Percentiles rank a stretch among this genome's conserved stretches.
phyloP scores from a whole-genome alignment of 306 rosid species.

The Geum urbanum region DNA sequence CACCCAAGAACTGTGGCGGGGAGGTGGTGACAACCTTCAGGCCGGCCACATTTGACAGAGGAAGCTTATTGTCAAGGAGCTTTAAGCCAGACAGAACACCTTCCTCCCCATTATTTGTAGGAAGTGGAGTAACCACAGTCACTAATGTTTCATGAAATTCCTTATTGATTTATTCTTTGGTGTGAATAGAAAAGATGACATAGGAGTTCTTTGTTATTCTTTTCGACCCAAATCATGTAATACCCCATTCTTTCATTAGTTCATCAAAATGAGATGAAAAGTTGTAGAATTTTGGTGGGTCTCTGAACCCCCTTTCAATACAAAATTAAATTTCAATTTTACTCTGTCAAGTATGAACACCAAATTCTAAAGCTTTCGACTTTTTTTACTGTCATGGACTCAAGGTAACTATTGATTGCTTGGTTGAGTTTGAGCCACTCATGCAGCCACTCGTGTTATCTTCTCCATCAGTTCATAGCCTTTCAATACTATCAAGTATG shows the following conservation, averaged over 20 bases:
- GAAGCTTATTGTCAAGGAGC: conserved; percentile 20
- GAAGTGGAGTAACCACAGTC: conserved; percentile 39
- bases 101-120: conserved; percentile 43
- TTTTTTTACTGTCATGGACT: not conserved
- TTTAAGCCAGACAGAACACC: conserved; percentile 30
- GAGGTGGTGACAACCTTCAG: conserved; percentile 22
- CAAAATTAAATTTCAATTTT: conserved; percentile 24
- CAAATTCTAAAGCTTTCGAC: too few species aligned
- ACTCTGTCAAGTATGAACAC: not conserved
- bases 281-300: conserved; percentile 44
- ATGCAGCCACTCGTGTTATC: not conserved
- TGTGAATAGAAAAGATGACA: conserved; percentile 47
- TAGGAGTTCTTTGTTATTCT: conserved; percentile 41
- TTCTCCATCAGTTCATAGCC: not conserved
- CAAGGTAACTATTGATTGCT: not conserved
- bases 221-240: conserved; percentile 33
- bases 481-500: not conserved
- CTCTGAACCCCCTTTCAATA: conserved; percentile 30
- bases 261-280: conserved; percentile 36
- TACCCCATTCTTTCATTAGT: conserved; percentile 30
- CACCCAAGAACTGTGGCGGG: conserved; percentile 20
- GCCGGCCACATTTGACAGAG: conserved; percentile 10
- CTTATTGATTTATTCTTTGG: conserved; percentile 46
- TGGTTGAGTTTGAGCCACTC: not conserved
- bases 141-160: conserved; percentile 31